These are phyloP conservation scores for Rhinocladiella mackenziei DNA, from an alignment of 2,329 filamentous ascomycete species.

Conservation along the genomic window DNA sequence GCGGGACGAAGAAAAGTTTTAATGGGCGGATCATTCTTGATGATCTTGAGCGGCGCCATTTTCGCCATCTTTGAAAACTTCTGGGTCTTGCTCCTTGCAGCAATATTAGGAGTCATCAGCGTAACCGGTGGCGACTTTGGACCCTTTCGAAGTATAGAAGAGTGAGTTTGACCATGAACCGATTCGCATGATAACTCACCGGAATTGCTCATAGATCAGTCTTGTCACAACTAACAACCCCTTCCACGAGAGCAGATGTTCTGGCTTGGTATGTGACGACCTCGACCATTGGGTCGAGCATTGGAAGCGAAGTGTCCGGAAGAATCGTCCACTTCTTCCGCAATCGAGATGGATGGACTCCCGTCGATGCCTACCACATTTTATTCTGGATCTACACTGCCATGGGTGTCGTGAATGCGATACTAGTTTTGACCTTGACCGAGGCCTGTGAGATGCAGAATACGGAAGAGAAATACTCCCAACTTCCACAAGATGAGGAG, in stretches of 20 bases:
- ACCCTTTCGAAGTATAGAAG: constrained; percentile 60
- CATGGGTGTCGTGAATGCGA: constrained; percentile 53
- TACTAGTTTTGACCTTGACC: constrained; percentile 47
- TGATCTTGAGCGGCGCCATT: constrained; percentile 53
- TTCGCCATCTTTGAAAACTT: constrained; percentile 54
- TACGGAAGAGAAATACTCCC: constrained; percentile 26
- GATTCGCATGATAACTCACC: not conserved
- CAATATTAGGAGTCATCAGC: constrained; percentile 60
- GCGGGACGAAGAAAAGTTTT: constrained; percentile 55
- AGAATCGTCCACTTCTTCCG: constrained; percentile 49
- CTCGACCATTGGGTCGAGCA: constrained; percentile 53
- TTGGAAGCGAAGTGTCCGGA: constrained; percentile 53
- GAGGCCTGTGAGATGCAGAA: constrained; percentile 48
- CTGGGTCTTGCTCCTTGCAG: constrained; percentile 56
- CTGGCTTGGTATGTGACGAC: constrained; percentile 45
- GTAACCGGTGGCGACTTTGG: constrained; percentile 61
- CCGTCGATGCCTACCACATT: constrained; percentile 53
- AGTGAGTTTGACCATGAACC: constrained; percentile 38
- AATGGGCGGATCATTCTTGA: constrained; percentile 51
- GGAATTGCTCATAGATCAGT: constrained; percentile 33
- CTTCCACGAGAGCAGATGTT: constrained; percentile 27
- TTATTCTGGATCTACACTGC: constrained; percentile 57
- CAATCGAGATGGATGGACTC: constrained; percentile 45
- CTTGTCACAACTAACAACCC: constrained; percentile 34
- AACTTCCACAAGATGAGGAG: constrained; percentile 27